phyloP scores from a whole-genome alignment of 2,329 filamentous ascomycete species.

The Claviceps sp. region DNA sequence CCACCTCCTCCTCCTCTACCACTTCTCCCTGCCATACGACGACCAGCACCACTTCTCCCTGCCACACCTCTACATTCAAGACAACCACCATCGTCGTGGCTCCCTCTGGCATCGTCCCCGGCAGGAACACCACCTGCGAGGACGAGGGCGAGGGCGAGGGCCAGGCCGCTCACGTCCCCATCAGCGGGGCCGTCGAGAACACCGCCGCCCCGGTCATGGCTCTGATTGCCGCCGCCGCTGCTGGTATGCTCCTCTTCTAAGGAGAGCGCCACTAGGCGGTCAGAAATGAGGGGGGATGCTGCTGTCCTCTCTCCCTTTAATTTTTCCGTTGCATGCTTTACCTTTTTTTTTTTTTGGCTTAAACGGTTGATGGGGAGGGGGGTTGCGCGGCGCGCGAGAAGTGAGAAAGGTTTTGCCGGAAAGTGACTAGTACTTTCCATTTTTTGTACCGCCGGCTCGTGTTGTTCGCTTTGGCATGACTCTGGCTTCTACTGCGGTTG shows the following conservation, averaged over 20 bases:
- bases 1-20: too few species aligned
- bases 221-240: slow-evolving; percentile 4
- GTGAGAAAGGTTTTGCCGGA: too few species aligned
- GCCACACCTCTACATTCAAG: background rate
- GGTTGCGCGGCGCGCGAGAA: too few species aligned
- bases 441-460: too few species aligned
- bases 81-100: background rate
- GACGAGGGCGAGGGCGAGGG: background rate
- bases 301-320: too few species aligned
- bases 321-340: too few species aligned
- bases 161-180: background rate
- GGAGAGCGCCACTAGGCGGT: background rate
- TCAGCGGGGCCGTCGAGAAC: background rate
- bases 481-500: too few species aligned
- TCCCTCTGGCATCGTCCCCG: background rate
- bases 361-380: too few species aligned
- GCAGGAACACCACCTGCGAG: background rate
- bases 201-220: background rate
- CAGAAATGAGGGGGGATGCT: too few species aligned
- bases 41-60: background rate
- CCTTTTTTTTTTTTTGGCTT: too few species aligned
- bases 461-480: too few species aligned
- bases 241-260: slow-evolving; percentile 2
- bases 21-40: background rate
- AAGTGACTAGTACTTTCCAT: too few species aligned